Evolutionary conservation across 495 filamentous ascomycete genomes (phyloP).

Genomic region (Penicillium macrosclerotiorum): DNA sequence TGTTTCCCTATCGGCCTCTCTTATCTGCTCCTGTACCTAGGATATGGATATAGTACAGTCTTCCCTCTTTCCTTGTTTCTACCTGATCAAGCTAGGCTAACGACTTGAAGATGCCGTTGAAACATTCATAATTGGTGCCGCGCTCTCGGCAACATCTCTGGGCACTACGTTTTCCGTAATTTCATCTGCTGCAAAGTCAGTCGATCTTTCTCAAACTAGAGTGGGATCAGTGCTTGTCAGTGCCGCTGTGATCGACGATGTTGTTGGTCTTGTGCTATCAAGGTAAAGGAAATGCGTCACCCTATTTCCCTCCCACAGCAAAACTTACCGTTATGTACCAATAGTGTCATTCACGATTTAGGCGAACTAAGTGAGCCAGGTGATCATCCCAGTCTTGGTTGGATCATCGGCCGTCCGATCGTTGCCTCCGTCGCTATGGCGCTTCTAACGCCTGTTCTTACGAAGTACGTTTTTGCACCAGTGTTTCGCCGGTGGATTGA

Average conservation of each 20-base stretch:
- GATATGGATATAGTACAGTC: slow-evolving; percentile 30
- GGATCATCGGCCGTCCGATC: slow-evolving; percentile 52
- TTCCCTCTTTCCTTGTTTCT: neutral
- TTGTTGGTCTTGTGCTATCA: slow-evolving; percentile 63
- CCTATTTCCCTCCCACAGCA: too few relatives aligned
- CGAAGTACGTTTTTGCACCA: slow-evolving; percentile 47
- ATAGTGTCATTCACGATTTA: slow-evolving; percentile 48
- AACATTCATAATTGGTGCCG: slow-evolving; percentile 35
- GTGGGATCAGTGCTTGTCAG: slow-evolving; percentile 41
- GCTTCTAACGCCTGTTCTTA: slow-evolving; percentile 43
- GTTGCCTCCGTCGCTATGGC: slow-evolving; percentile 56
- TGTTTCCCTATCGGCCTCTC: slow-evolving; percentile 34
- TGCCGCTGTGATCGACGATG: slow-evolving; percentile 79
- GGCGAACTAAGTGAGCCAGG: slow-evolving; percentile 21
- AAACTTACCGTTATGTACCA: too few relatives aligned
- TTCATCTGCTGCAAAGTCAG: slow-evolving; percentile 21
- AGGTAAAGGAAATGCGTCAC: neutral
- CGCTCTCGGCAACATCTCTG: slow-evolving; percentile 34
- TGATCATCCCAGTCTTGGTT: slow-evolving; percentile 32
- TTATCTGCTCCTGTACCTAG: slow-evolving; percentile 29
- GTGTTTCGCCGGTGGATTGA: slow-evolving; percentile 34
- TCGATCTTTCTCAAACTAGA: slow-evolving; percentile 29
- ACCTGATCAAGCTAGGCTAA: neutral
- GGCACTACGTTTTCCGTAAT: slow-evolving; percentile 39
- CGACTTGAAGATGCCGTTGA: slow-evolving; percentile 27